Conservation (phyloP, 148 eudicot species). For the Oxyria digyna region DNA sequence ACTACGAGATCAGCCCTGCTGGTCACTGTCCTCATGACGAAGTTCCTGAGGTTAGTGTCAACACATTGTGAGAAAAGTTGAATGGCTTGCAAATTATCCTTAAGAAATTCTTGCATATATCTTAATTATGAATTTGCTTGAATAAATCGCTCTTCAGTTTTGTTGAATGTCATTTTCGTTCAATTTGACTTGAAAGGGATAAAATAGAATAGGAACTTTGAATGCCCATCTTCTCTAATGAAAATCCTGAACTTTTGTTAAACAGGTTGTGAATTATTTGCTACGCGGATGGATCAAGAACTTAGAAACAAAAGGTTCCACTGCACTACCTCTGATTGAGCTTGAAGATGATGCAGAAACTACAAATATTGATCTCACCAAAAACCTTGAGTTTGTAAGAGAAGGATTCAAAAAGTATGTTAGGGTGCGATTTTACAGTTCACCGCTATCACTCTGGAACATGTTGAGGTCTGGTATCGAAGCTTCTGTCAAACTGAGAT, state of each 20-base stretch:
- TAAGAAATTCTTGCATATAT: no score
- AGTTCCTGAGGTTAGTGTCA: slow-evolving; percentile 73
- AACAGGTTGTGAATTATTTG: slow-evolving; percentile 68
- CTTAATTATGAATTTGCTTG: neutral
- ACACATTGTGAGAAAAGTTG: neutral
- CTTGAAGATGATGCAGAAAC: slow-evolving; percentile 20
- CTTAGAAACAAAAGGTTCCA: slow-evolving; percentile 49
- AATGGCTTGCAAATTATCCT: neutral
- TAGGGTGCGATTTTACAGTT: slow-evolving; percentile 44
- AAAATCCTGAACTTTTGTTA: neutral
- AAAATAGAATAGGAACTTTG: neutral
- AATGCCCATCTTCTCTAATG: neutral
- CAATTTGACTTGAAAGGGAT: neutral
- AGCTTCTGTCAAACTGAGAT: slow-evolving; percentile 2
- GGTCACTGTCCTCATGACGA: slow-evolving; percentile 99
- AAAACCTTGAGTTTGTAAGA: slow-evolving; percentile 56
- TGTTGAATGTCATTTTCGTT: no score
- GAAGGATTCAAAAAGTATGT: slow-evolving; percentile 50
- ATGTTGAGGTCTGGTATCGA: slow-evolving; percentile 41
- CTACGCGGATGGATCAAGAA: slow-evolving; percentile 77
- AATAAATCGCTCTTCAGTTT: no score
- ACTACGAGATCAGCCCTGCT: slow-evolving; percentile 87
- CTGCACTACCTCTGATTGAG: slow-evolving; percentile 50
- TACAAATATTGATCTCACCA: slow-evolving; percentile 21
- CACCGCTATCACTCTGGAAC: slow-evolving; percentile 52